Percentiles rank a stretch among this genome's conserved stretches.
phyloP scores from a whole-genome alignment of 1,284 basidiomycete species.

The Termitomyces sp. region DNA sequence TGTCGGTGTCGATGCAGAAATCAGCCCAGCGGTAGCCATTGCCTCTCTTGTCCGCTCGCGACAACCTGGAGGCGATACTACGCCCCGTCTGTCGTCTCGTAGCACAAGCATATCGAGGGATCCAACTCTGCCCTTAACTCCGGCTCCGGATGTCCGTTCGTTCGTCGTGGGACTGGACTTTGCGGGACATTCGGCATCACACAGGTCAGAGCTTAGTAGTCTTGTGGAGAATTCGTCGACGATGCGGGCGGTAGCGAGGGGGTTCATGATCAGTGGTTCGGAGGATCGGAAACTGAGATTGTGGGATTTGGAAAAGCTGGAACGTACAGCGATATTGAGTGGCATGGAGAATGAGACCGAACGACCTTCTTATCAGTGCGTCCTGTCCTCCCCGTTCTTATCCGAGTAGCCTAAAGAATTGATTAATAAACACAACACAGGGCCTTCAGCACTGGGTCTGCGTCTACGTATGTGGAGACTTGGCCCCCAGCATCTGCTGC shows the following conservation, averaged over 20 bases:
- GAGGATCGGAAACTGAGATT: conserved; percentile 78
- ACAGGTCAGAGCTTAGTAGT: conserved; percentile 53
- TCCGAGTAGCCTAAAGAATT: background rate
- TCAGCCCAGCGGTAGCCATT: conserved; percentile 64
- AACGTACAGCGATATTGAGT: conserved; percentile 69
- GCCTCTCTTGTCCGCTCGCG: conserved; percentile 45
- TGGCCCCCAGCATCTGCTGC: conserved; percentile 46
- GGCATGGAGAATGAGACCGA: conserved; percentile 67
- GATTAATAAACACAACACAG: conserved; percentile 15
- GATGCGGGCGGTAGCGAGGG: conserved; percentile 39
- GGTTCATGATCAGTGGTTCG: conserved; percentile 78
- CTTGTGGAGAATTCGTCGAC: conserved; percentile 34
- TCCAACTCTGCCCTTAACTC: conserved; percentile 35
- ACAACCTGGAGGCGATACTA: conserved; percentile 30
- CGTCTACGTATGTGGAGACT: conserved; percentile 57
- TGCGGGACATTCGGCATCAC: conserved; percentile 54
- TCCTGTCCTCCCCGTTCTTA: background rate
- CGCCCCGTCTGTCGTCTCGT: conserved; percentile 20
- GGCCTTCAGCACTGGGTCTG: conserved; percentile 33
- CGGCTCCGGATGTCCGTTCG: conserved; percentile 58
- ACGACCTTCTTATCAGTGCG: conserved; percentile 64
- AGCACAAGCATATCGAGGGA: conserved; percentile 24
- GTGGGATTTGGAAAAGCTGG: conserved; percentile 75
- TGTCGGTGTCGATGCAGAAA: conserved; percentile 49
- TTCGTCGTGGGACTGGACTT: conserved; percentile 69